A percentile compares a stretch with the other conserved stretches of the same genome.
Evolutionary conservation across 2,329 filamentous ascomycete genomes (phyloP).

Genomic region (Epicoccum nigrum): DNA sequence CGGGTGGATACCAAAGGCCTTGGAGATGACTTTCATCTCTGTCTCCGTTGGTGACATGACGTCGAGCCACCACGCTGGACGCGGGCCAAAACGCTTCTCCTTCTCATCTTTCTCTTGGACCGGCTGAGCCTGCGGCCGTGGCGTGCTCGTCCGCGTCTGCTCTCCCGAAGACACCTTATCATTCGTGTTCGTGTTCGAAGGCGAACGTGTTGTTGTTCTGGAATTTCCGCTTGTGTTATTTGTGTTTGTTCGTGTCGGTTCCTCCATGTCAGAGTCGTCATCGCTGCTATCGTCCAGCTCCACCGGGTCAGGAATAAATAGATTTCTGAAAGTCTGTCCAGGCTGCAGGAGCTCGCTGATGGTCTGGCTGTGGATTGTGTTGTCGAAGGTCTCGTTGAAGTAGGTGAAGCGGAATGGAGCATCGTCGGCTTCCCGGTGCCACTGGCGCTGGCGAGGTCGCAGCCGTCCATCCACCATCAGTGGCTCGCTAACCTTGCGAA

Average conservation of each 20-base stretch:
- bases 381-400: slow-evolving; percentile 96
- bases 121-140: slow-evolving; percentile 53
- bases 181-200: slow-evolving; percentile 40
- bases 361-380: slow-evolving; percentile 93
- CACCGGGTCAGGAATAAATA: slow-evolving; percentile 86
- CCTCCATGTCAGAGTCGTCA: slow-evolving; percentile 67
- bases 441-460: slow-evolving; percentile 75
- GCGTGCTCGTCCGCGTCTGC: slow-evolving; percentile 58
- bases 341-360: slow-evolving; percentile 92
- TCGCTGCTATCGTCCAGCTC: slow-evolving; percentile 67
- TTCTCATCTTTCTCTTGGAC: slow-evolving; percentile 24
- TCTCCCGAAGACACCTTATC: slow-evolving; percentile 44
- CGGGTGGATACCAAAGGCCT: slow-evolving; percentile 94
- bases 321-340: slow-evolving; percentile 80
- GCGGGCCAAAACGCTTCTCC: slow-evolving; percentile 66
- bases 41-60: slow-evolving; percentile 87
- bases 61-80: slow-evolving; percentile 97
- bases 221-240: slow-evolving; percentile 40
- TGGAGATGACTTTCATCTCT: slow-evolving; percentile 93
- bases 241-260: slow-evolving; percentile 25
- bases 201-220: slow-evolving; percentile 33
- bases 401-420: slow-evolving; percentile 95
- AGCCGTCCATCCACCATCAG: slow-evolving; percentile 89
- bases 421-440: slow-evolving; percentile 89
- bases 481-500: slow-evolving; percentile 92